These are phyloP conservation scores for Salpingoeca rosetta DNA, from an alignment of 78 protist species.

Conservation along the genomic window DNA sequence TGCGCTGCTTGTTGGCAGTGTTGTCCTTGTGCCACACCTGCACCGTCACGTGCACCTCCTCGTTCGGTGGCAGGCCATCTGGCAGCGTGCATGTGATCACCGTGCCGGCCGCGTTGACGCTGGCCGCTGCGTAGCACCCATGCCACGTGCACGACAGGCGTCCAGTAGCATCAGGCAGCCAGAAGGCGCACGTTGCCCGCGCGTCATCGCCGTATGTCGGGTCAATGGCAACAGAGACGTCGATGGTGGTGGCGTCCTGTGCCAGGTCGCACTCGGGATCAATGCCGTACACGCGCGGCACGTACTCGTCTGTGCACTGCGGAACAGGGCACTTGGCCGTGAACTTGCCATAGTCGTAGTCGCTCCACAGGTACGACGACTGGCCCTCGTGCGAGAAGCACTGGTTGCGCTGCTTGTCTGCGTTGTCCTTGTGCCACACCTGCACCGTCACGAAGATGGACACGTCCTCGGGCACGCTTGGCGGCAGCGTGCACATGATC, in stretches of 20 bases:
- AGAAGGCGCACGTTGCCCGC: not conserved
- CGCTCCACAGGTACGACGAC: too few relatives aligned
- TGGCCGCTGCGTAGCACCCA: not conserved
- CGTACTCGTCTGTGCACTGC: not conserved
- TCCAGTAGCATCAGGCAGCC: too few relatives aligned
- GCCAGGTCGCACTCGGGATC: not conserved
- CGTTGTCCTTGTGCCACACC: not conserved
- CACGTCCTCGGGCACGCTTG: not conserved
- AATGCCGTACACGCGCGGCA: not conserved
- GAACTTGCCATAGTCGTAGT: too few relatives aligned
- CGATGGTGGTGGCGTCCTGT: not conserved
- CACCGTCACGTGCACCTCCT: not conserved
- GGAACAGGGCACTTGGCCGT: not conserved
- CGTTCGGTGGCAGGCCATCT: not conserved
- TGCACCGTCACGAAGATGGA: not conserved
- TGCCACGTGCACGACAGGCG: not conserved
- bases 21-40: not conserved
- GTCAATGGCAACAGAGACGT: not conserved
- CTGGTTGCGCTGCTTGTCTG: not conserved
- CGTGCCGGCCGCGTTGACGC: not conserved
- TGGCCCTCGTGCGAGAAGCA: not conserved
- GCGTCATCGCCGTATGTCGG: not conserved
- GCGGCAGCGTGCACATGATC: not conserved
- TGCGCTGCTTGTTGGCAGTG: not conserved
- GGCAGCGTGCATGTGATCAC: not conserved